These are phyloP conservation scores for Plantago ovata DNA, from an alignment of 257 asterid species.

Conservation along the genomic window DNA sequence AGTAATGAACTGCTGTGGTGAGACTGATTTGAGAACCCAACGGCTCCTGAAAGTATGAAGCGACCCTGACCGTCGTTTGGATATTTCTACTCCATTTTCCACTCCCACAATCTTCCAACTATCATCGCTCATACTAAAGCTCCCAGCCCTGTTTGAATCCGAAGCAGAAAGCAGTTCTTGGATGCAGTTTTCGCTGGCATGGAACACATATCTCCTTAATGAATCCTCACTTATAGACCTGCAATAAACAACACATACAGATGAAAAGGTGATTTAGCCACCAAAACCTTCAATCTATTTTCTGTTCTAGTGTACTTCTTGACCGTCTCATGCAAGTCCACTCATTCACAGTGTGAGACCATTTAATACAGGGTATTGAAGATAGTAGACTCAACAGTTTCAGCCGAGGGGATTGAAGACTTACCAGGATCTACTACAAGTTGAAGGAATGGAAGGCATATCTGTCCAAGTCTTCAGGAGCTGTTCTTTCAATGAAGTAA, in stretches of 20 bases:
- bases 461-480: conserved; percentile 12
- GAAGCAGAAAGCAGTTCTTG: conserved; percentile 86
- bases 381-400: too few species aligned
- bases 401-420: too few species aligned
- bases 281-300: too few species aligned
- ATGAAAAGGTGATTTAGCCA: too few species aligned
- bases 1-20: conserved; percentile 66
- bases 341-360: too few species aligned
- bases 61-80: conserved; percentile 68
- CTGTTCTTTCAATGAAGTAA: conserved; percentile 21
- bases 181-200: conserved; percentile 89
- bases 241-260: neutral
- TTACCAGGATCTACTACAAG: conserved; percentile 79
- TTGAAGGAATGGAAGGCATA: conserved; percentile 49
- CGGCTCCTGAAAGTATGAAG: conserved; percentile 83
- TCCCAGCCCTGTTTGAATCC: conserved; percentile 46
- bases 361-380: too few species aligned
- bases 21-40: conserved; percentile 59
- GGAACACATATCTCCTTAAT: conserved; percentile 67
- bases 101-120: conserved; percentile 64
- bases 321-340: too few species aligned
- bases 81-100: conserved; percentile 76
- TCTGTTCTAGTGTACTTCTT: too few species aligned
- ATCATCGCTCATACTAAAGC: conserved; percentile 26
- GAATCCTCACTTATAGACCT: conserved; percentile 99